phyloP scores from a whole-genome alignment of 345 rosid species.

The Ailanthus altissimus region DNA sequence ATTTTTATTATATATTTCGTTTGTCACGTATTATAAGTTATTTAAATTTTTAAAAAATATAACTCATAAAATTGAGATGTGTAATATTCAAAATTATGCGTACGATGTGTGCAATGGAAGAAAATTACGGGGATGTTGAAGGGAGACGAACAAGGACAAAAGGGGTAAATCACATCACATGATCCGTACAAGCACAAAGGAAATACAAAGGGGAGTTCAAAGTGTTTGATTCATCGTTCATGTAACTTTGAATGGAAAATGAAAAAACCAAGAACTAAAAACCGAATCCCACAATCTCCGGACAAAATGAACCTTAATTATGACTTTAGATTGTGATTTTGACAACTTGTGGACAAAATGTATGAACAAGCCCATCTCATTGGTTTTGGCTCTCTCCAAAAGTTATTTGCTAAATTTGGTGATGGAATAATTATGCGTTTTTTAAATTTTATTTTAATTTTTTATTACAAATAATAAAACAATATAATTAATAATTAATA shows the following conservation, averaged over 20 bases:
- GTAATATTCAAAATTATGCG: too few relatives aligned
- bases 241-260: background rate
- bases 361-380: background rate
- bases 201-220: background rate
- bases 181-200: slow-evolving; percentile 16
- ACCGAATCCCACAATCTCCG: slow-evolving; percentile 31
- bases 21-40: too few relatives aligned
- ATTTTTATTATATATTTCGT: too few relatives aligned
- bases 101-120: too few relatives aligned
- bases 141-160: background rate
- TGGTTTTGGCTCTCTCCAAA: background rate
- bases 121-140: too few relatives aligned
- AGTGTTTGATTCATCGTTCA: background rate
- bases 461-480: too few relatives aligned
- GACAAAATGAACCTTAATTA: background rate
- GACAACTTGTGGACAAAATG: slow-evolving; percentile 26
- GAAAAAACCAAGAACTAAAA: slow-evolving; percentile 14
- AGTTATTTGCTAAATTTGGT: too few relatives aligned
- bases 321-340: background rate
- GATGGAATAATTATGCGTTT: too few relatives aligned
- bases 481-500: too few relatives aligned
- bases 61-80: too few relatives aligned
- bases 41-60: too few relatives aligned
- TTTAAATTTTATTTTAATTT: too few relatives aligned
- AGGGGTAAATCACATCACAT: background rate